phyloP scores from a whole-genome alignment of 192 early-diverging fungal genomes.

The Backusella parvicylindrica region DNA sequence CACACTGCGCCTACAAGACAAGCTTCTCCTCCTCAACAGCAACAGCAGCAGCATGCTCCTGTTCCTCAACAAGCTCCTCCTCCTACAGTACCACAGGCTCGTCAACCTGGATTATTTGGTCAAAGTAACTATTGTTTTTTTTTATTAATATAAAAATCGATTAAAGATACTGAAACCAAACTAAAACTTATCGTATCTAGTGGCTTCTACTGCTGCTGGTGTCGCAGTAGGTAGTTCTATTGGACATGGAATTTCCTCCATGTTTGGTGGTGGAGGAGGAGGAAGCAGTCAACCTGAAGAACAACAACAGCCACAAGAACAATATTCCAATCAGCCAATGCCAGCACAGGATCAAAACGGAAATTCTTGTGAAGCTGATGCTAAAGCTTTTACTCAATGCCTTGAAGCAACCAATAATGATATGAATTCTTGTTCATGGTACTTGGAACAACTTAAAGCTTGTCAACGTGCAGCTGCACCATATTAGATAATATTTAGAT shows the following conservation, averaged over 20 bases:
- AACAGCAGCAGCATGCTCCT: slow-evolving; percentile 29
- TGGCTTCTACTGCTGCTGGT: slow-evolving; percentile 91
- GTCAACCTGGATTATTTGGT: slow-evolving; percentile 73
- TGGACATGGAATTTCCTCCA: slow-evolving; percentile 46
- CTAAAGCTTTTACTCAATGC: slow-evolving; percentile 82
- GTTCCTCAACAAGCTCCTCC: slow-evolving; percentile 32
- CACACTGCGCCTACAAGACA: slow-evolving; percentile 55
- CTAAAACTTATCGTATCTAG: slow-evolving; percentile 10
- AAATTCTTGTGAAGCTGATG: slow-evolving; percentile 62
- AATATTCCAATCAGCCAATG: slow-evolving; percentile 29
- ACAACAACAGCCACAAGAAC: slow-evolving; percentile 34
- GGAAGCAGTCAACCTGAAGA: slow-evolving; percentile 38
- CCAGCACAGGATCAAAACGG: slow-evolving; percentile 25
- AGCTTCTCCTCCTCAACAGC: slow-evolving; percentile 42
- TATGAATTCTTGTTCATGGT: slow-evolving; percentile 82
- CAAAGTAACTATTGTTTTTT: slow-evolving; percentile 48
- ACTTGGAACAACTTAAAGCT: slow-evolving; percentile 87
- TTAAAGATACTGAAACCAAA: not conserved
- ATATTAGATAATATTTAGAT: slow-evolving; percentile 21
- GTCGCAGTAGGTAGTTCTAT: slow-evolving; percentile 86
- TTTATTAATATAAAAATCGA: not conserved
- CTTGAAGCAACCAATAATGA: slow-evolving; percentile 80
- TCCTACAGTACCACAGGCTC: slow-evolving; percentile 45
- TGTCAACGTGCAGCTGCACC: slow-evolving; percentile 66
- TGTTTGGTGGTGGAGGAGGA: slow-evolving; percentile 8